Evolutionary conservation across 2,329 filamentous ascomycete genomes (phyloP), one percentile per base, ranked within the genome.

Genomic region (Aspergillus sp.): DNA sequence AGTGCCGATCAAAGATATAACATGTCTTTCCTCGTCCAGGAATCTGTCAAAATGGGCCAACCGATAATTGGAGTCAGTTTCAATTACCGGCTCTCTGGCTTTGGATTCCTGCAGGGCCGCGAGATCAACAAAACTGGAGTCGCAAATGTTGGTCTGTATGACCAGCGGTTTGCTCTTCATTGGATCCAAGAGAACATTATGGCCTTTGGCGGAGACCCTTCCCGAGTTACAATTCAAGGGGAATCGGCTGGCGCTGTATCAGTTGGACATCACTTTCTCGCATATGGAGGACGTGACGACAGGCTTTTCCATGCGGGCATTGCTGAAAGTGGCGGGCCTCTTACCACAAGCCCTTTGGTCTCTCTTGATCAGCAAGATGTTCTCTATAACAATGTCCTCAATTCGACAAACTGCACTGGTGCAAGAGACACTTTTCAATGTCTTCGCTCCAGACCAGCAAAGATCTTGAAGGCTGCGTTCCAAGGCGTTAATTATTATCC

Each of bases 21-120:
- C 51, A 61, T 81, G 32, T 75, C 74, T 2, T 80, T 75, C 52
- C 70, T 82, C 34, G 77, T 85, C 5, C 62, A 73, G 37, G 68
- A 74, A 12, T 72, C 73, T 19, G 70, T 73, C 27, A 63, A 72
- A 5, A 68, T 76, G 27, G 66, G 65, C 1, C 69, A 73, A 42
- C 75, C 75, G 0, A 64, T 79, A 10, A 67, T 79, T 7, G 73
- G 65, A 1, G 72, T 77, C 0, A 71, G 67, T 43, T 66, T 78
- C 50, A 77, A 77, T 51, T 78, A 78, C 46, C 68, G 74, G 4
- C 62, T 75, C 12, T 65, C 62, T 10, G 65, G 62, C n/a, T 78
- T 70, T 60, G 76, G 77, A 6, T 78, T 76, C 52, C 52, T 79
- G 10, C 65, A 64, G 38, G 65, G 70, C 58, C 27, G 63, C 66